Base-by-base conservation (phyloP, 2,329 filamentous ascomycete species). In the Aspergillus clavatus region DNA sequence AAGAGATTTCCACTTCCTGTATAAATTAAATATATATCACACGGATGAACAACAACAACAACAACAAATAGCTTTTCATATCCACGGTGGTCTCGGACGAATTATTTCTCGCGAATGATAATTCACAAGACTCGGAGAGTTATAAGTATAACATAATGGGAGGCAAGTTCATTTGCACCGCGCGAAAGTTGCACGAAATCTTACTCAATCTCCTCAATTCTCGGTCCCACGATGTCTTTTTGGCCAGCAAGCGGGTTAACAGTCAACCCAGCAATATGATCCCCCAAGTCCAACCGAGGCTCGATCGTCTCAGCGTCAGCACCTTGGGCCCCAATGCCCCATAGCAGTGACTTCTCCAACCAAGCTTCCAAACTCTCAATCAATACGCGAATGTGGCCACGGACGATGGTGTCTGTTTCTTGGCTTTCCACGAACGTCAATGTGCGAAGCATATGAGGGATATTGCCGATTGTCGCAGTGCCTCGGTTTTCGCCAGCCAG, bases 191-290 rank as follows among this genome's bases (percentile, higher is more conserved):
- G n/a, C n/a, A n/a, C n/a, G n/a, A n/a, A n/a, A n/a, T n/a, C n/a
- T n/a, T 35, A 35, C 46, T 72, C 70, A 51, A 72, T 70, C 52
- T 72, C 70, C 43, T 72, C 67, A 41, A 72, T 72, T 19, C 59
- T 59, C 1, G 67, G 67, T 18, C 55, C 48, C 16, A 49, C 42
- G 19, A 29, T 45, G n/a, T 41, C 48, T 21, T 38, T 48, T 2
- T 53, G n/a, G n/a, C n/a, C 56, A 54, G 59, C 52, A 43, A 66
- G 43, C 10, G 68, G 69, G 48, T 68, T 44, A 38, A 72, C 52
- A 45, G 51, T 48, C 37, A 72, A 50, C 2, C 69, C 70, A 42
- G 66, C 67, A 47, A 72, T 61, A 5, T 52, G 57, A 53, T 69
- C 63, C 6, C 65, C 63, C 18, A 72, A 43, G 36, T 62, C 64